These are phyloP conservation scores for Pittosporum tobira DNA, from an alignment of 129 eudicot species.

Conservation along the genomic window DNA sequence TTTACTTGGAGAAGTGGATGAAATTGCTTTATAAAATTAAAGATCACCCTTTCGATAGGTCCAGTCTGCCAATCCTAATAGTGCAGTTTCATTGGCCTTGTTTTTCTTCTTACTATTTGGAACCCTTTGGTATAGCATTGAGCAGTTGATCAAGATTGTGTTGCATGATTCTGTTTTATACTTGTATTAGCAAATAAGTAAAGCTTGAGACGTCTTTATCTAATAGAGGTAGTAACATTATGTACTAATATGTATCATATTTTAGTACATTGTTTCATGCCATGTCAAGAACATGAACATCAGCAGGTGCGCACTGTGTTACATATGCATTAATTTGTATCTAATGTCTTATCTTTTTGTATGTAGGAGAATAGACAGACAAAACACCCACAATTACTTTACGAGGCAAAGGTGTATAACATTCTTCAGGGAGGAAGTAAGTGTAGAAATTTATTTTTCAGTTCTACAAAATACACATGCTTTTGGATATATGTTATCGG, in stretches of 20 bases:
- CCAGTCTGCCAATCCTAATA: too few relatives aligned
- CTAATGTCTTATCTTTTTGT: constrained; percentile 5
- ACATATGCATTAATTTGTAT: not conserved
- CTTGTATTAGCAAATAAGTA: not conserved
- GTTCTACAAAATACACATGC: constrained; percentile 7
- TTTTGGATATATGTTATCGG: not conserved
- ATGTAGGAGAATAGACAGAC: constrained; percentile 40
- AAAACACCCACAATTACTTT: constrained; percentile 47
- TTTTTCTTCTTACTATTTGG: not conserved
- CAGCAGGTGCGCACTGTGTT: not conserved
- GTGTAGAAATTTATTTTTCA: constrained; percentile 13
- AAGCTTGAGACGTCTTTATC: not conserved
- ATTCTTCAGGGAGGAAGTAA: constrained; percentile 43
- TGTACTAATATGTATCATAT: too few relatives aligned
- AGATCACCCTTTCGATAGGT: too few relatives aligned
- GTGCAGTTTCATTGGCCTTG: too few relatives aligned
- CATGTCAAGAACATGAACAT: not conserved
- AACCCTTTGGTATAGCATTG: not conserved
- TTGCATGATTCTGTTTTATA: not conserved
- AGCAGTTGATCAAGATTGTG: not conserved
- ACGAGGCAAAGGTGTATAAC: constrained; percentile 51
- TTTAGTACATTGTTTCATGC: not conserved
- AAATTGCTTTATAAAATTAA: too few relatives aligned
- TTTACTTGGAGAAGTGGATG: too few relatives aligned
- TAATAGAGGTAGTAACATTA: not conserved